Base-by-base conservation (phyloP, 2,329 filamentous ascomycete genomes). In the Aureobasidium sp. region DNA sequence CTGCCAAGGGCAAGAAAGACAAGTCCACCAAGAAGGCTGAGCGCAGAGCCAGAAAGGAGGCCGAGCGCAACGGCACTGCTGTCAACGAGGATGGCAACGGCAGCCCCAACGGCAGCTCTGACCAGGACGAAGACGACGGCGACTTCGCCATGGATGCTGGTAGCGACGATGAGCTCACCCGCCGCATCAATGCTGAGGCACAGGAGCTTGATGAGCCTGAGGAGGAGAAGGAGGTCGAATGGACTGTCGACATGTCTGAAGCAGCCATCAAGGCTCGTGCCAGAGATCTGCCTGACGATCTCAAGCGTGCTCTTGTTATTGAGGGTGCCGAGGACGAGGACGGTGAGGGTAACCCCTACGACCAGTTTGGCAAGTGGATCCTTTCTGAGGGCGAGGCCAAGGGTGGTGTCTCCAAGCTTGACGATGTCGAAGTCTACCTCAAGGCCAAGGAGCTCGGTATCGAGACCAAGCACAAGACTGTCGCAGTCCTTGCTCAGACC, bases 361-460 rank as follows among this genome's bases (percentile, higher is more conserved):
- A 97, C 73, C 85, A 90, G 69, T 86, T 99, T 66, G 94, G 92
- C 72, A 90, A 88, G 77, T 99, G 94, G 94, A 90, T 99, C 70
- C 83, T 90, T 71, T 82, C 92, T 72, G 86, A 87, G 62, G 81
- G 85, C 63, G 83, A 85, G 66, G 86, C 88, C 65, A 77, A 81
- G 77, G 89, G 88, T 65, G 81, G 86, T 69, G 81, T 96, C 69
- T 82, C 85, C 77, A 86, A 91, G 63, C 83, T 99, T 67, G 87
- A 91, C 72, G 92, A 95, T 71, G 83, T 97, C 67, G 88, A 92
- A 42, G 90, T 99, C 74, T 97, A 96, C 77, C 79, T 95, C 78
- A 97, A 99, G 83, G 93, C 93, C 67, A 94, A 96, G 80, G 94
- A 97, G 70, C 82, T 97, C 62, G 92, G 92, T 69, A 94, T 99